Base-by-base conservation (phyloP, 345 rosid genomes). In the Brassica rapa region DNA sequence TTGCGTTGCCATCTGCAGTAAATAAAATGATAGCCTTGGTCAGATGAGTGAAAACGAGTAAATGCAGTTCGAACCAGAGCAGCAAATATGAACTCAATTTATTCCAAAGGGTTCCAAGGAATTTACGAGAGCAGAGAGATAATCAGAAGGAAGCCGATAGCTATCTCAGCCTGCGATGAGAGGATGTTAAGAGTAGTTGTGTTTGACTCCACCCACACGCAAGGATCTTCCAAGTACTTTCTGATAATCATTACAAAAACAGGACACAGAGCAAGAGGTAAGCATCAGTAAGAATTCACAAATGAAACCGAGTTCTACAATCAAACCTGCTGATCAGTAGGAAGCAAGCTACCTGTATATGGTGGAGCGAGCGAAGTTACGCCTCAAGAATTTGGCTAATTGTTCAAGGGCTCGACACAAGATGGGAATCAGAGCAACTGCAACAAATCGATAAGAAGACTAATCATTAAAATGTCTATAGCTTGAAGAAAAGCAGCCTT, bases 151-250 rank as follows among this genome's bases (percentile, higher is more conserved):
- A 95, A 85, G 74, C 99, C 99, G 76, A 93, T 82, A 41, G 91
- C 98, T 81, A 95, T 88, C 86, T 96, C 99, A 63, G 94, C 87
- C 79, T 96, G 92, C 5, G 99, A 93, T 41, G 95, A 89, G 24
- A 96, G 87, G 66, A 96, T 91, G 87, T 83, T 85, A 32, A 96
- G 91, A 9, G 96, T 93, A 74, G 93, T 85, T 67, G 91, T 75
- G 82, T 93, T 95, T 10, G 98, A 91, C 82, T 89, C 98, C 83
- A 93, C 96, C 99, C 99, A 93, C 55, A 93, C 92, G 75, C 99
- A 96, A 70, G 89, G 91, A 75, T 87, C 94, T 84, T 96, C 96
- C 88, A 96, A 86, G 83, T 91, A 93, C 81, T 84, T 96, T 85
- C 97, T 95, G 83, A 81, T 63, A 59, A 74, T 64, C 68, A 74